Evolutionary conservation across 2,329 filamentous ascomycete genomes (phyloP), one percentile per base, ranked within the genome.

Genomic region (Aspergillus hortae): DNA sequence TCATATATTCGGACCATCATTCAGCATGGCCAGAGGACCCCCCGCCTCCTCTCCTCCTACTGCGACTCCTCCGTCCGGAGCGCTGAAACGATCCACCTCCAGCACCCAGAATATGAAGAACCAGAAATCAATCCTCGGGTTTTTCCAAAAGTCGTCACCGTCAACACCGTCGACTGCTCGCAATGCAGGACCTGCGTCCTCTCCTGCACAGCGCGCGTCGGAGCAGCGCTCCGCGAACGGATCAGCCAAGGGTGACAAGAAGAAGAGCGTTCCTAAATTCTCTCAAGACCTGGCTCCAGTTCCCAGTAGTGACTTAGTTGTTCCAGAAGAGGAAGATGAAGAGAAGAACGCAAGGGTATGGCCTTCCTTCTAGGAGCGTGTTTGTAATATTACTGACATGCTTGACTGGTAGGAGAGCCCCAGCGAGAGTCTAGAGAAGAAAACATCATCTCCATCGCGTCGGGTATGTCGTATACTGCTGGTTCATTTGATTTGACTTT

Each of bases 231-330:
- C 51, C 46, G 52, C 54, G 12, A 74, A 71, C 49, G 63, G 58
- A 21, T 64, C 67, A 6, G 68, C 78, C 41, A 77, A 77, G 47
- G 76, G 80, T 62, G 74, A 75, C n/a, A 79, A 79, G 46, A 73
- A 66, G 61, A 74, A 59, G 52, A 65, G 57, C 61, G 67, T 57
- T 56, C 68, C 59, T 62, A 77, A 63, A 61, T 72, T 62, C 53
- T 72, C 62, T 35, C 40, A 42, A 42, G 78, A 77, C 53, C 74
- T 86, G 53, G 92, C 90, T 0, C 90, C 90, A 4, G 81, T 87
- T 5, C 87, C 90, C 4, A 95, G 89, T 70, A 95, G 90, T 71
- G 90, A 95, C 71, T 81, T 80, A 33, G 69, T 83, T 23, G 84
- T 87, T 48, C 84, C 86, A 0, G 84, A 89, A 56, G 84, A 88